Evolutionary conservation across 139 green algal genomes (phyloP), one percentile per base, ranked within the genome.

Genomic region (Astrephomene gubernaculifera): DNA sequence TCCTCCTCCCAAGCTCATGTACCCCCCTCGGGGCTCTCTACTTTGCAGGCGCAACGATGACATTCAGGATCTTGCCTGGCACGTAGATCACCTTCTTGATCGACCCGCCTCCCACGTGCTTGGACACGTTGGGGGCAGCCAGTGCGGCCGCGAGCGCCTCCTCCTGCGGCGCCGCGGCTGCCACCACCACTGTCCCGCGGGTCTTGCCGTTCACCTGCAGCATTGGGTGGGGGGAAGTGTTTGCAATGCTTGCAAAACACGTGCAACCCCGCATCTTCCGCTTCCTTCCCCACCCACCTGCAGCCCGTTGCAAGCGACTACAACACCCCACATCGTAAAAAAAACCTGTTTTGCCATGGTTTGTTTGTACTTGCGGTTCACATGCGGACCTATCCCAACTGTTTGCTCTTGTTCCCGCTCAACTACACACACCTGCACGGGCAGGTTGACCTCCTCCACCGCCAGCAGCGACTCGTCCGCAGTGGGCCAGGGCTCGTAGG

Each of bases 81-180:
- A 98, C 93, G 87, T 95, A 99, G 39, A 99, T 98, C 45, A 98
- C 86, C 90, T 99, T 99, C 72, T 96, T 96, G 41, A 99, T 83
- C 8, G 91, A 80, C 88, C 97, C 97, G 49, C 95, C 96, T 0
- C 92, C 92, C 49, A 95, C 88, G 61, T 88, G 79, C 60, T 95
- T 95, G 36, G 90, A 65, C 60, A 97, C 91, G 31, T 90, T 90
- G 2, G 71, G 35, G 41, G 92, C 63, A 24, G 44, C 79, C 63
- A 89, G 53, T 43, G 76, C 84, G 4, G 92, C 89, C 31, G 86
- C 94, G 64, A 99, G 71, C 33, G 94, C 97, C 6, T 78, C 93
- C 0, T 93, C 95, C 85, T 99, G 88, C 0, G 44, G 57, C 0
- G 88, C 86, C 43, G 92, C 93, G 31, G 92, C 89, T 0, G 74